Evolutionary conservation across 345 rosid species (phyloP).

Genomic region (Sonneratia caseolaris): DNA sequence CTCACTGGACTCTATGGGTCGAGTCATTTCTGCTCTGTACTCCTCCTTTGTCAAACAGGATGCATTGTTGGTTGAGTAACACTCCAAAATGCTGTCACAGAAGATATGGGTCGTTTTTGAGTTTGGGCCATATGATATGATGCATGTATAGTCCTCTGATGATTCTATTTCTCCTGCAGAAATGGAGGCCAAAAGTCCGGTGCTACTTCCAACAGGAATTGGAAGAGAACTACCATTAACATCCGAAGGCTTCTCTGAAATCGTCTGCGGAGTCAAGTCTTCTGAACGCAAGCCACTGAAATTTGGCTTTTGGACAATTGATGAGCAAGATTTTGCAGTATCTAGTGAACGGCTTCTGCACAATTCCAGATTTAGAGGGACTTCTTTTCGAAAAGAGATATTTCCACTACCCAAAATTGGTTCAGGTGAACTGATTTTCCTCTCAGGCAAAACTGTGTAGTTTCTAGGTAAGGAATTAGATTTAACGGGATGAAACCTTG

Average conservation of each 20-base stretch:
- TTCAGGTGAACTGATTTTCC: constrained; percentile 11
- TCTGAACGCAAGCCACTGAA: not conserved
- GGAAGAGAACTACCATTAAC: constrained; percentile 33
- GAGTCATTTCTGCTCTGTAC: constrained; percentile 15
- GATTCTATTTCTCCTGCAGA: constrained; percentile 42
- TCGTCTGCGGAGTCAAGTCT: constrained; percentile 1
- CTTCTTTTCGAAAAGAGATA: constrained; percentile 5
- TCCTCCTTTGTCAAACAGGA: constrained; percentile 24
- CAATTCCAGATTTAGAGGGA: not conserved
- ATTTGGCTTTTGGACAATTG: not conserved
- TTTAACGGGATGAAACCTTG: constrained; percentile 15
- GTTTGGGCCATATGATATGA: constrained; percentile 58
- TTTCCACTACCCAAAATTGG: constrained; percentile 1
- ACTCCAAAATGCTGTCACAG: constrained; percentile 45
- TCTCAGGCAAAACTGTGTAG: constrained; percentile 17
- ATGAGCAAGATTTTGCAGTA: constrained; percentile 11
- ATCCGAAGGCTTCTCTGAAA: constrained; percentile 13
- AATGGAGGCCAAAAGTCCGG: constrained; percentile 25
- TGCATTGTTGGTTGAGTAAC: constrained; percentile 30
- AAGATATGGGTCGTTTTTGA: constrained; percentile 53
- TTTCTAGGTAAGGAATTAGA: constrained; percentile 39
- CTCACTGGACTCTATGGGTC: constrained; percentile 5
- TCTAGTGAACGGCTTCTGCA: constrained; percentile 5
- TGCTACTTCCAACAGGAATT: constrained; percentile 21
- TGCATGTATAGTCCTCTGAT: constrained; percentile 69